Conservation (phyloP, 2,329 filamentous ascomycete species). For the Cytospora leucostoma region DNA sequence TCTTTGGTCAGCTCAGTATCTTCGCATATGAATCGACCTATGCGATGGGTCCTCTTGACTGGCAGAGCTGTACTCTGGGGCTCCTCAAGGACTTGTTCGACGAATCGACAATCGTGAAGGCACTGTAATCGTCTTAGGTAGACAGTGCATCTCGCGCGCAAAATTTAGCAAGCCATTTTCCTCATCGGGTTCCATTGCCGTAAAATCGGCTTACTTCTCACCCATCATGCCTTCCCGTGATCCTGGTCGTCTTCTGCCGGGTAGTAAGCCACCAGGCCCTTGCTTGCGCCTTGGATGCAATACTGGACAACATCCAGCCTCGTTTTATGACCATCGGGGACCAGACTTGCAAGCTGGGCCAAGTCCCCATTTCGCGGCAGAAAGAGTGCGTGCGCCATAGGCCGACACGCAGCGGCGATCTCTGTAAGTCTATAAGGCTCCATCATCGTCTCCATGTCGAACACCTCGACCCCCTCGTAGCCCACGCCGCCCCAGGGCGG, state of each 20-base stretch:
- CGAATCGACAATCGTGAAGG: constrained; percentile 68
- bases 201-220: not conserved
- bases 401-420: constrained; percentile 63
- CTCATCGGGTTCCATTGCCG: not conserved
- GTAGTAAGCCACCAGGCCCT: constrained; percentile 70
- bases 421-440: constrained; percentile 75
- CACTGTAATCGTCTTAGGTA: constrained; percentile 43
- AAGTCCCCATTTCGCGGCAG: constrained; percentile 84
- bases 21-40: constrained; percentile 93
- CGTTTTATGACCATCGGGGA: constrained; percentile 40
- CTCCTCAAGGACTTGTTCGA: constrained; percentile 78
- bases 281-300: constrained; percentile 86
- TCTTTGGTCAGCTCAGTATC: constrained; percentile 90
- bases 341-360: constrained; percentile 69
- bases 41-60: constrained; percentile 72
- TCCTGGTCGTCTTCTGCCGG: constrained; percentile 37
- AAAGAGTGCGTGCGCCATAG: constrained; percentile 69
- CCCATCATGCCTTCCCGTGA: not conserved
- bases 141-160: not conserved
- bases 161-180: constrained; percentile 4
- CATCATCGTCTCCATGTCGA: constrained; percentile 91
- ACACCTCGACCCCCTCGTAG: constrained; percentile 65
- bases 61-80: constrained; percentile 61
- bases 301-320: constrained; percentile 84
- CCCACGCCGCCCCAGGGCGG: constrained; percentile 63